Conservation (phyloP, 306 rosid genomes). For the Heteromeles arbutifolia region DNA sequence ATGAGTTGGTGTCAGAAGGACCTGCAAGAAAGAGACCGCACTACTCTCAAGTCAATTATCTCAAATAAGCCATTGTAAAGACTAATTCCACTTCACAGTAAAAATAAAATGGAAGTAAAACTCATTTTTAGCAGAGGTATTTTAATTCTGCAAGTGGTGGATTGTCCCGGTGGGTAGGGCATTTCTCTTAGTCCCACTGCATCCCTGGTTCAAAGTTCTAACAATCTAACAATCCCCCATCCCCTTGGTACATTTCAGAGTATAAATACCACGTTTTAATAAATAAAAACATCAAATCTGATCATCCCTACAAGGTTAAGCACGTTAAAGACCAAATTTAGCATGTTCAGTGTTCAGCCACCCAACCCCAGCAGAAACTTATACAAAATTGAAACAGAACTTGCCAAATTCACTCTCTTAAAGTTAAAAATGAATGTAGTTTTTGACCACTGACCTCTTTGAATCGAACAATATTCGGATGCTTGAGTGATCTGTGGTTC, state of each 20-base stretch:
- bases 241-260: neutral
- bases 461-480: constrained; percentile 72
- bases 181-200: too few relatives aligned
- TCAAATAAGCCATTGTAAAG: neutral
- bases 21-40: constrained; percentile 41
- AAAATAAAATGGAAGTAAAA: neutral
- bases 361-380: neutral
- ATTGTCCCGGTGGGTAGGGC: too few relatives aligned
- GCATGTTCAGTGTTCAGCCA: neutral
- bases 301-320: neutral
- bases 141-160: neutral
- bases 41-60: neutral
- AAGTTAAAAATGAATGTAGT: neutral
- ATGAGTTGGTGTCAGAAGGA: constrained; percentile 71
- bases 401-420: neutral
- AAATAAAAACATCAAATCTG: neutral
- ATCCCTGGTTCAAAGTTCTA: neutral
- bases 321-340: neutral
- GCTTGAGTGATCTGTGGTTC: constrained; percentile 88
- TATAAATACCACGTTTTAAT: neutral
- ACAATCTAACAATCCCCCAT: neutral
- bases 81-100: neutral
- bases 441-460: constrained; percentile 49
- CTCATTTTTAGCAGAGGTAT: neutral
- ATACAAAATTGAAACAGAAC: neutral